phyloP scores from a whole-genome alignment of 768 basidiomycete genomes.

The Auricularia cornea region DNA sequence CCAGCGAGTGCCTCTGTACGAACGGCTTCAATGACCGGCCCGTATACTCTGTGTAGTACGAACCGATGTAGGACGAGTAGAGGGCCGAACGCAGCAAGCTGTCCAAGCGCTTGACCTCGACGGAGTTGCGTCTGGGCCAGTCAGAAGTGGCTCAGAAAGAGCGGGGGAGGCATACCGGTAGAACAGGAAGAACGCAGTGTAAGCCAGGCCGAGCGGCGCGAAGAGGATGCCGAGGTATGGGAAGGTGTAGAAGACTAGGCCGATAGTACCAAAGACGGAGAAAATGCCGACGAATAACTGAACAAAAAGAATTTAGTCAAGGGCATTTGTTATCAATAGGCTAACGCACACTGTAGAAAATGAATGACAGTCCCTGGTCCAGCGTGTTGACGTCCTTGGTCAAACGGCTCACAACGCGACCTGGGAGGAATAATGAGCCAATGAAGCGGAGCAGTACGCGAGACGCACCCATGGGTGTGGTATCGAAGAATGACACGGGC shows the following conservation, averaged over 20 bases:
- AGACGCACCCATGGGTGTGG: constrained; percentile 51
- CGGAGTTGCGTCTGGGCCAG: constrained; percentile 35
- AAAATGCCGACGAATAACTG: constrained; percentile 36
- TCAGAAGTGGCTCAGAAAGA: not conserved
- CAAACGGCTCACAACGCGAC: constrained; percentile 47
- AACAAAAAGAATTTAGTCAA: too few relatives aligned
- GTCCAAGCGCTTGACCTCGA: constrained; percentile 60
- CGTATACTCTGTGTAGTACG: constrained; percentile 1
- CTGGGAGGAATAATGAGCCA: constrained; percentile 21
- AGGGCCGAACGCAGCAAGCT: constrained; percentile 51
- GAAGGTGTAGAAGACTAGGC: constrained; percentile 57
- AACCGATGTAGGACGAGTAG: constrained; percentile 51
- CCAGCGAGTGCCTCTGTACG: constrained; percentile 52
- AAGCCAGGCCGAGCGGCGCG: constrained; percentile 42
- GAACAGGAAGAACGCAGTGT: constrained; percentile 45
- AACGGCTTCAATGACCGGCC: not conserved
- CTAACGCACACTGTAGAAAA: not conserved
- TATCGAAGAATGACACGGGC: constrained; percentile 62
- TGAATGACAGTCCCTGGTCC: constrained; percentile 1
- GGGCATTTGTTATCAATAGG: too few relatives aligned
- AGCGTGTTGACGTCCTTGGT: constrained; percentile 49
- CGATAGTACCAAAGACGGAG: constrained; percentile 46
- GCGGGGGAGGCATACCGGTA: constrained; percentile 31
- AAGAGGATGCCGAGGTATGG: constrained; percentile 61
- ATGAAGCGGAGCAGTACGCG: not conserved